A percentile compares a stretch with the other conserved stretches of the same genome.
Evolutionary conservation across 805 yeast genomes (phyloP).

Genomic region (Candida patagonica): DNA sequence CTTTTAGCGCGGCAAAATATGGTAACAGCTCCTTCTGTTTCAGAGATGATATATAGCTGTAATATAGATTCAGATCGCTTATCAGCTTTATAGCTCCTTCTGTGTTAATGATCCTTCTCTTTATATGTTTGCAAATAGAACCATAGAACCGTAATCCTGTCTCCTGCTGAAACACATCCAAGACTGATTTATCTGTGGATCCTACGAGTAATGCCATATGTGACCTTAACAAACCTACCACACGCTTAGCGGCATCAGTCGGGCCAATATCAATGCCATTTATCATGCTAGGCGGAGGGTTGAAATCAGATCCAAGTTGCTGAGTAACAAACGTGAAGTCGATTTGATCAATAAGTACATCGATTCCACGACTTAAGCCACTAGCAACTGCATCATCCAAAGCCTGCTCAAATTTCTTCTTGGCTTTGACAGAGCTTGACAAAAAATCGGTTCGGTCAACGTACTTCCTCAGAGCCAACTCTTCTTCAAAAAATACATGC

Average conservation of each 20-base stretch:
- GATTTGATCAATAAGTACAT: constrained; percentile 74
- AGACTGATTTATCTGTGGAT: constrained; percentile 75
- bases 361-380: constrained; percentile 88
- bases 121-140: constrained; percentile 65
- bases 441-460: constrained; percentile 72
- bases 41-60: constrained; percentile 52
- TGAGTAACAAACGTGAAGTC: constrained; percentile 48
- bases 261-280: constrained; percentile 33
- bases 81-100: constrained; percentile 78
- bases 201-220: constrained; percentile 70
- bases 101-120: constrained; percentile 61
- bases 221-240: constrained; percentile 51
- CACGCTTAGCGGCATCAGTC: constrained; percentile 57
- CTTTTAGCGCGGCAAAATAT: constrained; percentile 68
- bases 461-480: constrained; percentile 45
- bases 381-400: constrained; percentile 87
- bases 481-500: constrained; percentile 83
- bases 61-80: constrained; percentile 70
- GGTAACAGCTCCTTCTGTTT: constrained; percentile 53
- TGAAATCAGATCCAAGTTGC: constrained; percentile 54
- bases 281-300: constrained; percentile 33
- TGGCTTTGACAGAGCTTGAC: constrained; percentile 66
- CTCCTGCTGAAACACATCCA: constrained; percentile 91
- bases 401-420: constrained; percentile 69
- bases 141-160: constrained; percentile 80